Evolutionary conservation across 768 basidiomycete species (phyloP).

Genomic region (Lyophyllum decastes): DNA sequence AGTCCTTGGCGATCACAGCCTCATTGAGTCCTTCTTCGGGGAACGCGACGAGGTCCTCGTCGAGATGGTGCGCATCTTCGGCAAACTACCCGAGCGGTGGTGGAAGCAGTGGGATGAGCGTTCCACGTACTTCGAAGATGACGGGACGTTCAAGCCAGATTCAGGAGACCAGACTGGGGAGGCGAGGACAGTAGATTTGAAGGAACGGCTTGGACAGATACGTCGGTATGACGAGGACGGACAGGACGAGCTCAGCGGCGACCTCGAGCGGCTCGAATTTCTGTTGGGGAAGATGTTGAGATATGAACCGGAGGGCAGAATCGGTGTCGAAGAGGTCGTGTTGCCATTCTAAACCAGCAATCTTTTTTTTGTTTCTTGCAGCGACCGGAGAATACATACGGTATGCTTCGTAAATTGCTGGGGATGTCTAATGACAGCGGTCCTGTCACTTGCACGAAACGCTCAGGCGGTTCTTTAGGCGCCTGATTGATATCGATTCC

Average conservation of each 20-base stretch:
- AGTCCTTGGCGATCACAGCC: constrained; percentile 2
- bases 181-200: constrained; percentile 5
- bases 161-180: not conserved
- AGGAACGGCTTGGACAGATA: constrained; percentile 3
- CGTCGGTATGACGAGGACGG: not conserved
- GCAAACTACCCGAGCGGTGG: constrained; percentile 6
- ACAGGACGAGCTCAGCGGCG: not conserved
- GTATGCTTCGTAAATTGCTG: too few relatives aligned
- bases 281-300: constrained; percentile 2
- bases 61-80: constrained; percentile 6
- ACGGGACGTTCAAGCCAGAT: not conserved
- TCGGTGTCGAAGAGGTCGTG: constrained; percentile 7
- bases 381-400: too few relatives aligned
- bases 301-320: constrained; percentile 9
- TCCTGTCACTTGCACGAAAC: too few relatives aligned
- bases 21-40: constrained; percentile 1
- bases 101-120: not conserved
- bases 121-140: not conserved
- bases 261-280: constrained; percentile 3
- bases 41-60: constrained; percentile 1
- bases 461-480: too few relatives aligned
- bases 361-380: not conserved
- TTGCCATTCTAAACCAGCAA: constrained; percentile 2
- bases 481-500: too few relatives aligned
- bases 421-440: too few relatives aligned